Percentiles rank a stretch among this genome's conserved stretches.
Conservation (phyloP, 108 stramenopile genomes). For the Nitzschia sp. region DNA sequence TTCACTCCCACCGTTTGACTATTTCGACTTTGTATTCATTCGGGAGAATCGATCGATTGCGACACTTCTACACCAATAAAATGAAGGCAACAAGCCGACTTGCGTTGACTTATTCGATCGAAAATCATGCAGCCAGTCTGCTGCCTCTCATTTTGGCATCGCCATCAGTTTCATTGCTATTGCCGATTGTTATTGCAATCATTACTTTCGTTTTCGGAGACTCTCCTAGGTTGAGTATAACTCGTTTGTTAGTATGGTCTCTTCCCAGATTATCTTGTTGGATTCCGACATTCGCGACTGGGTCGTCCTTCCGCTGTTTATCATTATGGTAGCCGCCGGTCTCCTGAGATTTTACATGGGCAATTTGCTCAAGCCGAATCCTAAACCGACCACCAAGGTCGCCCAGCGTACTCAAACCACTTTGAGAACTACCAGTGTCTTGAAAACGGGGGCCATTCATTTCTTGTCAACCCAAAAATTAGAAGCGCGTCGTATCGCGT, state of each 20-base stretch:
- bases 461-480: constrained; percentile 51
- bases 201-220: no score
- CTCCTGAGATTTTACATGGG: constrained; percentile 64
- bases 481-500: constrained; percentile 44
- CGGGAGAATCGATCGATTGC: no score
- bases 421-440: constrained; percentile 34
- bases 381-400: constrained; percentile 25
- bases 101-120: no score
- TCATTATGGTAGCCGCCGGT: constrained; percentile 81
- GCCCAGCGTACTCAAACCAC: constrained; percentile 39
- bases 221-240: no score
- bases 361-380: constrained; percentile 60
- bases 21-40: no score
- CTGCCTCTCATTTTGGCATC: no score
- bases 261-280: constrained; percentile 54
- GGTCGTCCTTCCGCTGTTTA: constrained; percentile 83
- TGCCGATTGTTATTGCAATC: no score
- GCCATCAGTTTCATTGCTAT: no score
- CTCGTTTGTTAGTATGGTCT: background rate
- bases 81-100: no score
- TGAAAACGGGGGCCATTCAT: constrained; percentile 55
- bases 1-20: no score
- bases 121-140: no score
- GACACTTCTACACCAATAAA: no score
- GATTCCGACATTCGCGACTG: constrained; percentile 83